Base-by-base conservation (phyloP, 768 basidiomycete species). In the Podaxis pistillaris region DNA sequence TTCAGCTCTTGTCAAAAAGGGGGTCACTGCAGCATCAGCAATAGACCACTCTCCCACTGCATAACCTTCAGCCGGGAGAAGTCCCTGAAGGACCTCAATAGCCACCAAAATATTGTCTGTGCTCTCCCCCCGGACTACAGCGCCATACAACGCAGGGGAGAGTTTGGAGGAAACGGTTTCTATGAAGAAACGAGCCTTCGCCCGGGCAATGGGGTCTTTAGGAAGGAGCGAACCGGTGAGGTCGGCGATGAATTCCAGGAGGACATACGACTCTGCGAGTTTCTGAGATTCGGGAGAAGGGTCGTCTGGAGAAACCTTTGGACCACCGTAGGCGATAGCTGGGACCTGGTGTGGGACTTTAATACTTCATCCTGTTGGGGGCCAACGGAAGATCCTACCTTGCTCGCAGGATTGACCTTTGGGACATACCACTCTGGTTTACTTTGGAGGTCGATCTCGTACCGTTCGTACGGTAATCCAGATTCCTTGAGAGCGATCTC, bases 401-500 rank as follows among this genome's bases (percentile, higher is more conserved):
- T 89, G 74, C 83, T 82, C 0, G 81, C 86, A 1, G 84, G 84
- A 72, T 90, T 90, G 40, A 90, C 81, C 63, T 84, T 80, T 0
- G 82, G 79, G 0, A 82, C 82, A 68, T 87, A 89, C 88, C 87
- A 89, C 55, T 81, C 84, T 1, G 88, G 88, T 74, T 90, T 90
- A 75, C 86, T 85, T 65, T 62, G 54, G 12, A 90, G 72, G 65
- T 89, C 85, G 52, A 90, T 82, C 65, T 88, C 81, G 64, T 76
- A 87, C 13, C 78, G 71, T 22, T 76, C 83, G 69, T 75, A 84
- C 1, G 78, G 66, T 3, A 82, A 76, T 4, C 79, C 76, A 1
- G 82, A 79, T 65, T 89, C 88, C 12, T 78, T 76, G 24, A 90
- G 79, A 1, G 87, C 86, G n/a, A 90, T 75, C 62, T 87, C 83